Evolutionary conservation across 106 monocot species (phyloP).

Genomic region (Dendrobium nobile): DNA sequence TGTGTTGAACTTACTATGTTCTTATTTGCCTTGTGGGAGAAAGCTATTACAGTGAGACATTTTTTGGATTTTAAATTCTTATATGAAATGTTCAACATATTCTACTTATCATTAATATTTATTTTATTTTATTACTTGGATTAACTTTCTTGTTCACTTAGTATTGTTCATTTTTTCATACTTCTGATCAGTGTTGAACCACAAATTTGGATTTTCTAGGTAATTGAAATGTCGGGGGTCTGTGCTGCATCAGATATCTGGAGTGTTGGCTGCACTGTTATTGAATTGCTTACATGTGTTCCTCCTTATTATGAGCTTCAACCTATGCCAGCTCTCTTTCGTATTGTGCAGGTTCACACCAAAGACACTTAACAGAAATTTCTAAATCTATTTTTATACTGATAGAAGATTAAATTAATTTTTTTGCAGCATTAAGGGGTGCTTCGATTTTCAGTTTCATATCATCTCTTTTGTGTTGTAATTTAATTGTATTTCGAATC

Average conservation of each 20-base stretch:
- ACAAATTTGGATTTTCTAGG: conserved; percentile 28
- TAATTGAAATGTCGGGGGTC: conserved; percentile 98
- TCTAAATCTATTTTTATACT: not conserved
- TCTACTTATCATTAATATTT: not conserved
- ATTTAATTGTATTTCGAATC: not conserved
- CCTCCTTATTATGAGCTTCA: conserved; percentile 99
- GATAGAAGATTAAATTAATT: not conserved
- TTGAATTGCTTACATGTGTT: conserved; percentile 93
- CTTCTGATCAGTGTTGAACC: not conserved
- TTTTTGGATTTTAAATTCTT: not conserved
- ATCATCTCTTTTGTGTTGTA: not conserved
- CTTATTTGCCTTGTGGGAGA: not conserved
- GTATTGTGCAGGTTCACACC: conserved; percentile 83
- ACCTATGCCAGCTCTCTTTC: conserved; percentile 97
- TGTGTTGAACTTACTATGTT: not conserved
- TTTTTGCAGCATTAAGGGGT: not conserved
- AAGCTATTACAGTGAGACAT: not conserved
- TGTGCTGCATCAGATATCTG: conserved; percentile 99
- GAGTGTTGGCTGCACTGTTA: conserved; percentile 99
- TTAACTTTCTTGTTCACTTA: not conserved
- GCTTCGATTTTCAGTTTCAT: not conserved
- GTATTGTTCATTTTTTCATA: not conserved
- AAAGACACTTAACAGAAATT: not conserved
- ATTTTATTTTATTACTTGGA: not conserved
- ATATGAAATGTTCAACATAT: not conserved